phyloP scores from a whole-genome alignment of 2,329 filamentous ascomycete species.

The Pestalotiopsis sp. region DNA sequence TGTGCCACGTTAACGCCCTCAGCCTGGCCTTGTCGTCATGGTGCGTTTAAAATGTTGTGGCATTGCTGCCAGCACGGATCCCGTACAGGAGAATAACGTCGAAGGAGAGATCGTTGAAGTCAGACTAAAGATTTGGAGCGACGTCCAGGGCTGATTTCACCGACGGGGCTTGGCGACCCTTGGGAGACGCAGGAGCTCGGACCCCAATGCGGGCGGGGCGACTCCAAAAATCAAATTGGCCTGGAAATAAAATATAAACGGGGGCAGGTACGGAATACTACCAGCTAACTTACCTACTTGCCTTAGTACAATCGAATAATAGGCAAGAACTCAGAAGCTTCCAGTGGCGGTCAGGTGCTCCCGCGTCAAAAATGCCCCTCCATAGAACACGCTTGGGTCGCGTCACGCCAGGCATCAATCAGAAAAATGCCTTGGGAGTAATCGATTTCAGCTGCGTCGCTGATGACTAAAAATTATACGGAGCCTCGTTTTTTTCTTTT shows the following conservation, averaged over 20 bases:
- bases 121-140: not conserved
- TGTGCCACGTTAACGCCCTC: not conserved
- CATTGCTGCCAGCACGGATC: not conserved
- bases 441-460: not conserved
- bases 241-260: not conserved
- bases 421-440: not conserved
- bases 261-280: not conserved
- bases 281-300: no score
- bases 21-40: not conserved
- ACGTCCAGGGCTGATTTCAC: not conserved
- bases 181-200: not conserved
- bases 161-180: not conserved
- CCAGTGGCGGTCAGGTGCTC: constrained; percentile 1
- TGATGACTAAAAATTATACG: not conserved
- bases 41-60: not conserved
- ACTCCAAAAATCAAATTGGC: not conserved
- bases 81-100: not conserved
- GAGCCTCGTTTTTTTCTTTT: not conserved
- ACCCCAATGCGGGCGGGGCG: not conserved
- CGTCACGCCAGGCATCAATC: not conserved
- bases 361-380: constrained; percentile 4
- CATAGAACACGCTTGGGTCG: not conserved
- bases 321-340: not conserved
- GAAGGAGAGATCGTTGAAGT: not conserved
- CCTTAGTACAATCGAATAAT: not conserved